Conservation (phyloP, 75 land plant species). For the Pinus taeda region DNA sequence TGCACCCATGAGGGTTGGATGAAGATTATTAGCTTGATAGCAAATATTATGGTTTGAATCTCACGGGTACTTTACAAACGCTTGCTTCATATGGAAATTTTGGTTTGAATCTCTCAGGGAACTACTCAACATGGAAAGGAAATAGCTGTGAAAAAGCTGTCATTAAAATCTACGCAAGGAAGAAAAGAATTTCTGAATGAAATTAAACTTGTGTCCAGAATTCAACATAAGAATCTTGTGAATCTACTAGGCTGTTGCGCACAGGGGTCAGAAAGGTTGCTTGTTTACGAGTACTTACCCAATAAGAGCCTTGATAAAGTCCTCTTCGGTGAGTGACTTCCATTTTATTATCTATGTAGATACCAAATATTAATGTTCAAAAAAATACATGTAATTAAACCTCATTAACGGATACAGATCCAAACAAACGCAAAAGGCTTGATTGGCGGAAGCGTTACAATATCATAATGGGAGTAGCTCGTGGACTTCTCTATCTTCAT, state of each 20-base stretch:
- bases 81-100: no score
- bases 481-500: slow-evolving; percentile 35
- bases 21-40: no score
- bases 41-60: no score
- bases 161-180: slow-evolving; percentile 26
- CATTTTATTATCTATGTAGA: no score
- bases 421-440: not conserved
- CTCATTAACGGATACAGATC: no score
- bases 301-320: slow-evolving; percentile 40
- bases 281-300: slow-evolving; percentile 45
- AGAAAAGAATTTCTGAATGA: slow-evolving; percentile 37
- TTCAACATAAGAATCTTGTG: slow-evolving; percentile 36
- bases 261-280: slow-evolving; percentile 29
- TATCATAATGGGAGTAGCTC: slow-evolving; percentile 29
- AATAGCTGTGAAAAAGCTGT: slow-evolving; percentile 48
- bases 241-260: slow-evolving; percentile 32
- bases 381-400: no score
- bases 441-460: slow-evolving; percentile 29
- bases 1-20: no score
- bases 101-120: slow-evolving; percentile 17
- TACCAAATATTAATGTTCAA: no score
- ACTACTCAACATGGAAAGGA: slow-evolving; percentile 31
- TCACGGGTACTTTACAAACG: no score
- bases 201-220: slow-evolving; percentile 21
- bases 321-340: slow-evolving; percentile 4